Percentiles rank a stretch among this genome's conserved stretches.
Evolutionary conservation across 1,284 basidiomycete genomes (phyloP).

Genomic region (Rhizoctonia solani): DNA sequence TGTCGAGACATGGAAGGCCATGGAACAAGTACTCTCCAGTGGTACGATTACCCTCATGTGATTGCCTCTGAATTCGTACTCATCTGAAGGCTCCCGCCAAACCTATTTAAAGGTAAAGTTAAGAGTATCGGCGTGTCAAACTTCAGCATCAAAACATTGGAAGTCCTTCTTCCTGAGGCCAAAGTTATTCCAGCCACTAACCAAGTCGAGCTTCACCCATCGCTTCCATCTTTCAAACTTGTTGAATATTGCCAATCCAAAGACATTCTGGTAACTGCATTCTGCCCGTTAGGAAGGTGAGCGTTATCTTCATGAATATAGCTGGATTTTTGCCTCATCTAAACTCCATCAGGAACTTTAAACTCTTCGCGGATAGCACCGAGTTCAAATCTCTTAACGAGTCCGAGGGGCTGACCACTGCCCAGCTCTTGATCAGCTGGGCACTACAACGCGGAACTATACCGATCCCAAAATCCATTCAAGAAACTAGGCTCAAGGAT

Average conservation of each 20-base stretch:
- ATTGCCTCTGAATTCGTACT: not conserved
- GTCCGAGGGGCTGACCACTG: slow-evolving; percentile 69
- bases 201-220: slow-evolving; percentile 84
- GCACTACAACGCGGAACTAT: slow-evolving; percentile 74
- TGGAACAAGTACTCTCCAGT: slow-evolving; percentile 50
- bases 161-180: slow-evolving; percentile 48
- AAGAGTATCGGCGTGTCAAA: slow-evolving; percentile 53
- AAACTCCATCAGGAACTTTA: not conserved
- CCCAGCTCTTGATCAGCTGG: slow-evolving; percentile 81
- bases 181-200: slow-evolving; percentile 72
- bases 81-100: too few species aligned
- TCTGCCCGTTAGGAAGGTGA: slow-evolving; percentile 74
- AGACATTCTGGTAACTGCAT: slow-evolving; percentile 80
- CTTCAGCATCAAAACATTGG: slow-evolving; percentile 47
- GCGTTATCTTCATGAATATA: slow-evolving; percentile 53
- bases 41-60: slow-evolving; percentile 35
- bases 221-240: slow-evolving; percentile 71
- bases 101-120: slow-evolving; percentile 47
- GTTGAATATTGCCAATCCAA: slow-evolving; percentile 69
- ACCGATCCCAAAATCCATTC: slow-evolving; percentile 75
- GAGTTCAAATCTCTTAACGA: slow-evolving; percentile 62
- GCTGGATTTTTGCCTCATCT: not conserved
- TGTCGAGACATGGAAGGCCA: slow-evolving; percentile 56
- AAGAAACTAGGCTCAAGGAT: slow-evolving; percentile 10
- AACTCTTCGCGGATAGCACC: slow-evolving; percentile 42